phyloP scores from a whole-genome alignment of 768 basidiomycete species.

The Myochromella boudieri region DNA sequence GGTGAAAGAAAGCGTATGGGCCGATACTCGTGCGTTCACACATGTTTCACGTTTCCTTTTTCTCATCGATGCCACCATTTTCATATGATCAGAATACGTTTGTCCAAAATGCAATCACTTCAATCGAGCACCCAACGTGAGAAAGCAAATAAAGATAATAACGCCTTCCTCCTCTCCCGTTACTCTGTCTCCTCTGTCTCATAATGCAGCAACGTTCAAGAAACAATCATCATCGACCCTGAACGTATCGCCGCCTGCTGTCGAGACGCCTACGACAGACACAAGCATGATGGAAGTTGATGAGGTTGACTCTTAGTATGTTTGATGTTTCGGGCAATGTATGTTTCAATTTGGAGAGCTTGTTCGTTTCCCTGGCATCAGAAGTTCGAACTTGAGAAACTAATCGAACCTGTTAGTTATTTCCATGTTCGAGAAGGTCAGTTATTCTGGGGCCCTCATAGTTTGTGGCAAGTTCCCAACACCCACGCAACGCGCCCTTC shows the following conservation, averaged over 20 bases:
- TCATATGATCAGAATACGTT: conserved; percentile 60
- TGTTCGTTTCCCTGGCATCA: not conserved
- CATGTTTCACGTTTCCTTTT: conserved; percentile 17
- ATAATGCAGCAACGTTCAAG: not conserved
- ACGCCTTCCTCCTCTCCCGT: conserved; percentile 12
- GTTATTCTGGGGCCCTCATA: too few species aligned
- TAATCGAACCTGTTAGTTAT: too few species aligned
- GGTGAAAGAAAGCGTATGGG: conserved; percentile 79
- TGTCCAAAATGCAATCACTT: conserved; percentile 88
- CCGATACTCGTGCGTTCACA: conserved; percentile 81
- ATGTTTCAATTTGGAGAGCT: not conserved
- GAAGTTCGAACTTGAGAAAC: too few species aligned
- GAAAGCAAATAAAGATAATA: conserved; percentile 23
- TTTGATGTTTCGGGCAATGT: conserved; percentile 1
- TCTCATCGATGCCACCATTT: not conserved
- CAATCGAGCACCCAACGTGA: conserved; percentile 53
- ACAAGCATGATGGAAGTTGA: conserved; percentile 33
- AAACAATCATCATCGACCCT: conserved; percentile 3
- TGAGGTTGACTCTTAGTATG: conserved; percentile 17
- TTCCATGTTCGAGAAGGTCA: too few species aligned
- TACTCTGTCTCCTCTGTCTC: conserved; percentile 10
- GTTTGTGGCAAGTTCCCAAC: too few species aligned
- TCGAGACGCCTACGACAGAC: conserved; percentile 24
- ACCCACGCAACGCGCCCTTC: too few species aligned
- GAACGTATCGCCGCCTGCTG: conserved; percentile 18